phyloP scores from a whole-genome alignment of 2,329 filamentous ascomycete species.

The Bertia moriformis region DNA sequence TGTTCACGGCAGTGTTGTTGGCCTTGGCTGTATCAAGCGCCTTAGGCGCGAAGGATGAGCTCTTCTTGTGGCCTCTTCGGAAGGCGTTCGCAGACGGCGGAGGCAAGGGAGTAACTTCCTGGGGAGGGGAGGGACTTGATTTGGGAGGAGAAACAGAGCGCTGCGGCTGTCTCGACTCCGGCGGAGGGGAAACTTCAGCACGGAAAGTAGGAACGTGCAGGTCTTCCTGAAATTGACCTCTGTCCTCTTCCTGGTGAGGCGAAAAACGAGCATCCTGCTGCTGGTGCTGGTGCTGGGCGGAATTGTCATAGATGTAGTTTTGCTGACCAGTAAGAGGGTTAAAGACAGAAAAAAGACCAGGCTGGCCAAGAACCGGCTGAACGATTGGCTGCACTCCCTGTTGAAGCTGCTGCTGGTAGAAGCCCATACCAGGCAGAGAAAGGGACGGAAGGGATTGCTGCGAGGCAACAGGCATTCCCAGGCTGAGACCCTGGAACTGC shows the following conservation, averaged over 20 bases:
- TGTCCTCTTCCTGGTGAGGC: slow-evolving; percentile 29
- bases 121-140: slow-evolving; percentile 54
- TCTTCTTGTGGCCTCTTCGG: slow-evolving; percentile 87
- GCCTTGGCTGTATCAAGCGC: slow-evolving; percentile 28
- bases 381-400: slow-evolving; percentile 51
- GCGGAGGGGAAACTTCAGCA: slow-evolving; percentile 70
- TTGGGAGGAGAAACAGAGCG: slow-evolving; percentile 56
- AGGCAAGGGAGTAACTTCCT: slow-evolving; percentile 55
- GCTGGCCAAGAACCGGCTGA: slow-evolving; percentile 37
- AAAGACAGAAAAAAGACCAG: slow-evolving; percentile 69
- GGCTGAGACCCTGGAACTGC: slow-evolving; percentile 64
- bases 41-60: slow-evolving; percentile 51
- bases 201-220: slow-evolving; percentile 42
- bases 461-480: slow-evolving; percentile 25
- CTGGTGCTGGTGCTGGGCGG: slow-evolving; percentile 22
- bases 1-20: slow-evolving; percentile 31
- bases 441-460: slow-evolving; percentile 24
- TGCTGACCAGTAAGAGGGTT: slow-evolving; percentile 78
- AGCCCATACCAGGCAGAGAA: slow-evolving; percentile 11
- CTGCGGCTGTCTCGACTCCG: slow-evolving; percentile 38
- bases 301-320: slow-evolving; percentile 63
- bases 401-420: slow-evolving; percentile 44
- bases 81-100: slow-evolving; percentile 83
- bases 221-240: slow-evolving; percentile 24
- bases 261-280: slow-evolving; percentile 22